Percentiles rank a stretch among this genome's conserved stretches.
Conservation (phyloP, 2,329 filamentous ascomycete species). For the Balansia obtecta region DNA sequence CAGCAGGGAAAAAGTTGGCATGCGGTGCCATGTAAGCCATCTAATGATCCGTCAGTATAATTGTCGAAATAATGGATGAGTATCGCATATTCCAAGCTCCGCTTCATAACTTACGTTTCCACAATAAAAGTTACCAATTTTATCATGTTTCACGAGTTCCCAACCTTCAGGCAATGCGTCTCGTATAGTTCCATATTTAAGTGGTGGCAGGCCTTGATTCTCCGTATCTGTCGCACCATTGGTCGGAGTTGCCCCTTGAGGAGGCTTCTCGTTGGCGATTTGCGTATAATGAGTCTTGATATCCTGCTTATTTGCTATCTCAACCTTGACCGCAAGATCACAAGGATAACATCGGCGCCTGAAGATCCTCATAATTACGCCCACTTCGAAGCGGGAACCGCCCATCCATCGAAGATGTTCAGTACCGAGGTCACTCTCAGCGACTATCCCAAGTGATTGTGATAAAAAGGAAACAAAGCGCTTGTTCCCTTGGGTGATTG, state of each 20-base stretch:
- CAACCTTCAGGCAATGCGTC: constrained; percentile 69
- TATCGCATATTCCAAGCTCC: neutral
- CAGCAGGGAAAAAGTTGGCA: constrained; percentile 75
- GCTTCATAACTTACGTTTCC: constrained; percentile 56
- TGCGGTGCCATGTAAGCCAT: constrained; percentile 88
- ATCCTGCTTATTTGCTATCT: constrained; percentile 59
- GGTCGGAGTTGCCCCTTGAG: neutral
- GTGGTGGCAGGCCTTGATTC: constrained; percentile 50
- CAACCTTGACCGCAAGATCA: constrained; percentile 76
- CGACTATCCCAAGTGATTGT: constrained; percentile 79
- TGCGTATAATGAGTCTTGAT: constrained; percentile 62
- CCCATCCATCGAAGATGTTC: constrained; percentile 94
- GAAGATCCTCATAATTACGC: constrained; percentile 66
- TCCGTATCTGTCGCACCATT: constrained; percentile 6
- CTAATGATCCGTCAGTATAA: constrained; percentile 22
- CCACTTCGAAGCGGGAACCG: constrained; percentile 68
- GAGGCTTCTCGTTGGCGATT: constrained; percentile 24
- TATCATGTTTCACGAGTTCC: constrained; percentile 60
- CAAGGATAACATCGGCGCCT: constrained; percentile 74
- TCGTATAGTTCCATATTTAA: constrained; percentile 69
- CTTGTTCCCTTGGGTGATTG: constrained; percentile 67
- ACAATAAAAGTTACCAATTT: constrained; percentile 82
- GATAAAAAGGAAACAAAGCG: constrained; percentile 80
- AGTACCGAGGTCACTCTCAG: constrained; percentile 80
- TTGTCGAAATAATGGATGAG: neutral